phyloP scores from a whole-genome alignment of 1,284 basidiomycete species.

The Thelephora terrestris region DNA sequence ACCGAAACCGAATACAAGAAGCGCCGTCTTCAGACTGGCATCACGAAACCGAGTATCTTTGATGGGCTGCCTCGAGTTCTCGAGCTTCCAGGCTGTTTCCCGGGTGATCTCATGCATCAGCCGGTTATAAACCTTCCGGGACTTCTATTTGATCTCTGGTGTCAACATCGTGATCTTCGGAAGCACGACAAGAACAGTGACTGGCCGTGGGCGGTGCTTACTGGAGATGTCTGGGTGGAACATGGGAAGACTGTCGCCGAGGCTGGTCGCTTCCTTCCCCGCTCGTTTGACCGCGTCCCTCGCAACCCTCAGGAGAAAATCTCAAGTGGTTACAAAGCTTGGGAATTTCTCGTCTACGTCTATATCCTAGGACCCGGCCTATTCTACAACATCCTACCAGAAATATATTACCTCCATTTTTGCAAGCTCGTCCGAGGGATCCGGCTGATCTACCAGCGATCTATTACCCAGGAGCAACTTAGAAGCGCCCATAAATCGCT shows the following conservation, averaged over 20 bases:
- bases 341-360: slow-evolving; percentile 17
- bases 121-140: slow-evolving; percentile 20
- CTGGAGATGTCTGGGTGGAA: slow-evolving; percentile 20
- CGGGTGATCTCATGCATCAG: slow-evolving; percentile 22
- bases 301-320: slow-evolving; percentile 22
- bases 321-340: slow-evolving; percentile 22
- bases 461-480: slow-evolving; percentile 20
- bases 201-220: slow-evolving; percentile 29
- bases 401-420: slow-evolving; percentile 18
- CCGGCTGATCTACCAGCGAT: slow-evolving; percentile 20
- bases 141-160: slow-evolving; percentile 17
- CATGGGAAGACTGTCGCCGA: slow-evolving; percentile 21
- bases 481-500: slow-evolving; percentile 2
- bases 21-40: slow-evolving; percentile 20
- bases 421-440: slow-evolving; percentile 18
- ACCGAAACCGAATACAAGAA: slow-evolving; percentile 18
- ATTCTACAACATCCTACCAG: slow-evolving; percentile 16
- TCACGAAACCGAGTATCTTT: slow-evolving; percentile 24
- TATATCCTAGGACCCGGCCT: slow-evolving; percentile 15
- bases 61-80: slow-evolving; percentile 7
- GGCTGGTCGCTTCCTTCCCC: slow-evolving; percentile 14
- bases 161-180: slow-evolving; percentile 19
- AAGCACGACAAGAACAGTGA: slow-evolving; percentile 11
- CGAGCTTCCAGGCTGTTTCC: slow-evolving; percentile 11
- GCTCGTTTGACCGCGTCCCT: slow-evolving; percentile 20